These are phyloP conservation scores for Nissolia schottii DNA, from an alignment of 306 rosid genomes.

Conservation along the genomic window DNA sequence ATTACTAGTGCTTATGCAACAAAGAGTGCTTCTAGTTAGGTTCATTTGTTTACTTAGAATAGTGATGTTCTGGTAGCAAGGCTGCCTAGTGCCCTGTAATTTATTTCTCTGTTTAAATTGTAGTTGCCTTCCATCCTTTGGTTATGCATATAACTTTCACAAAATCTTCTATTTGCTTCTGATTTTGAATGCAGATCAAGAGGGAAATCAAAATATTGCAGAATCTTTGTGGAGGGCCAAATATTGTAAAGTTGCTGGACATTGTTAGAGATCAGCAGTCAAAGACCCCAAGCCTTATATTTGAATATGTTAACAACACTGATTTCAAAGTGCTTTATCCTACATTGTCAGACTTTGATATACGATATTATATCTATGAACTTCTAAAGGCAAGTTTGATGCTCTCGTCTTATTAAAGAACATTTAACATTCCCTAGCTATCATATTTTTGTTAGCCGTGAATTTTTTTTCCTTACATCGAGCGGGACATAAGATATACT, in stretches of 20 bases:
- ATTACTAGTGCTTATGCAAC: background rate
- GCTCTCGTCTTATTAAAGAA: background rate
- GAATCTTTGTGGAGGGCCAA: slow-evolving; percentile 94
- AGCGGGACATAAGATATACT: background rate
- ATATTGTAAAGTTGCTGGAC: slow-evolving; percentile 86
- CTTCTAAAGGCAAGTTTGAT: slow-evolving; percentile 66
- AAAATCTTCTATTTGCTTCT: background rate
- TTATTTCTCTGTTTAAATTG: background rate
- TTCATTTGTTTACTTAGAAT: slow-evolving; percentile 14
- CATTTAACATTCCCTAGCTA: background rate
- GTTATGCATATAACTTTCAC: background rate
- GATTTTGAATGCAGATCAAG: slow-evolving; percentile 63
- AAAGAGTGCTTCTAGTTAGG: background rate
- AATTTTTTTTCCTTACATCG: slow-evolving; percentile 2
- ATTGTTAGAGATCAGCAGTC: slow-evolving; percentile 95
- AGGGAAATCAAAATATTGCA: slow-evolving; percentile 93
- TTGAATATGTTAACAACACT: slow-evolving; percentile 85
- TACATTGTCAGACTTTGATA: slow-evolving; percentile 73
- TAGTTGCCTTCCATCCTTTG: background rate
- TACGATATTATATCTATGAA: slow-evolving; percentile 77
- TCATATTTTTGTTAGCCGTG: background rate
- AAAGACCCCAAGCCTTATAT: slow-evolving; percentile 85
- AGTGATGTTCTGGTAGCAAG: background rate
- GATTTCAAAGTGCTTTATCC: slow-evolving; percentile 94
- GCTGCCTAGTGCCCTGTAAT: background rate